Evolutionary conservation across 441 rosid genomes (phyloP), one percentile per base, ranked within the genome.

Genomic region (Erodium moschatum): DNA sequence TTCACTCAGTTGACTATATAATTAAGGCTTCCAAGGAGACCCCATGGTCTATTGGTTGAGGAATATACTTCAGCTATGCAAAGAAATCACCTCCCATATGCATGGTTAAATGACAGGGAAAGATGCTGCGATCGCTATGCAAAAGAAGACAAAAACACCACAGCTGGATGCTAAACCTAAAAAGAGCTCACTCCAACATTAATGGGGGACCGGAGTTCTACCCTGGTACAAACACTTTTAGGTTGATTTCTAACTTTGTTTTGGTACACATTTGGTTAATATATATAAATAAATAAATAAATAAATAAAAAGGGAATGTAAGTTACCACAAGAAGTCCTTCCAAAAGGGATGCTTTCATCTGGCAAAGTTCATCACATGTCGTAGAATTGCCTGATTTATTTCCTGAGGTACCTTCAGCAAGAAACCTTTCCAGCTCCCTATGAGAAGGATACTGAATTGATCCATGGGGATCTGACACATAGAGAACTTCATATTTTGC

Each of bases 401-500:
- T 58, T 58, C 64, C 64, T 56, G 62, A 56, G 64, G 64, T 7
- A 58, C 48, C 48, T 42, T 42, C 48, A 42, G 48, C 48, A 8
- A 42, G 48, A 42, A 42, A 42, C 48, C 48, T 42, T 42, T 42
- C 48, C 7, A 42, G 48, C 13, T 80, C 85, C 72, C 72, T 76
- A 73, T 77, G 77, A 78, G 90, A 82, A 78, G 93, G 84, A 77
- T 86, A 84, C 18, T 67, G 77, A 65, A 79, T 69, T 27, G 86
- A 74, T 74, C 83, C 76, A 48, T 76, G 75, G 24, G 98, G 97
- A 79, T 81, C 86, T 15, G 95, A 91, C 58, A 89, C 88, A 77
- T 91, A 93, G 19, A 93, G 90, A 50, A 87, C 88, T 48, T 87
- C 74, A 72, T 88, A 91, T 72, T 83, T 89, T 66, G 81, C 84